Percentiles rank a stretch among this genome's conserved stretches.
Evolutionary conservation across 2,329 filamentous ascomycete species (phyloP).

Genomic region (Sphaerulina populicola): DNA sequence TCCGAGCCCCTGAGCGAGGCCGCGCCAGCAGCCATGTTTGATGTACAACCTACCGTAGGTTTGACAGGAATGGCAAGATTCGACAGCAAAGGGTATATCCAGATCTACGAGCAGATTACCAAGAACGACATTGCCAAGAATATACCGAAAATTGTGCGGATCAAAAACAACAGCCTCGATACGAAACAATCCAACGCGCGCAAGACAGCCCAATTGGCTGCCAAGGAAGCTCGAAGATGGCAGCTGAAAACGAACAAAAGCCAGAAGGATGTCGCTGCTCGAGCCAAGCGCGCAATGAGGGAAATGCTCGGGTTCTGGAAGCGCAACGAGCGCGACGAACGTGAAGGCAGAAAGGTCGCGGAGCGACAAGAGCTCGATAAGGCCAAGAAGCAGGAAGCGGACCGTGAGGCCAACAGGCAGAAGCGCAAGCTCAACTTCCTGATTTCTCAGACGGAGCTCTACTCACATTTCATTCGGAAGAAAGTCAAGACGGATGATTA

Average conservation of each 20-base stretch:
- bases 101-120: slow-evolving; percentile 96
- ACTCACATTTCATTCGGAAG: slow-evolving; percentile 98
- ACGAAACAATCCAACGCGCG: slow-evolving; percentile 92
- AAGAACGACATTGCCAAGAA: slow-evolving; percentile 79
- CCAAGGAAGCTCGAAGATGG: slow-evolving; percentile 95
- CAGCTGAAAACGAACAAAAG: slow-evolving; percentile 97
- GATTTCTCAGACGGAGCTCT: slow-evolving; percentile 96
- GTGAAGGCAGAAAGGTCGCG: slow-evolving; percentile 84
- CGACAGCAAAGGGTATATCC: slow-evolving; percentile 62
- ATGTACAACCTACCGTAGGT: slow-evolving; percentile 28
- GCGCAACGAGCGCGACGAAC: slow-evolving; percentile 93
- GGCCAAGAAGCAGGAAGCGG: slow-evolving; percentile 91
- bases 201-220: slow-evolving; percentile 92
- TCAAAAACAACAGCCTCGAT: slow-evolving; percentile 75
- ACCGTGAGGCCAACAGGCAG: slow-evolving; percentile 92
- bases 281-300: slow-evolving; percentile 95
- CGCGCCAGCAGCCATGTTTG: slow-evolving; percentile 23
- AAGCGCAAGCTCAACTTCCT: slow-evolving; percentile 99
- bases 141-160: slow-evolving; percentile 81
- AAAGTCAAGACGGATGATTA: slow-evolving; percentile 98
- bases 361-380: slow-evolving; percentile 95
- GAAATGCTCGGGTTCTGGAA: slow-evolving; percentile 99
- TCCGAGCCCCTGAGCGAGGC: slow-evolving; percentile 52
- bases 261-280: slow-evolving; percentile 91
- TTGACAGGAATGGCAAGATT: slow-evolving; percentile 31